A percentile compares a stretch with the other conserved stretches of the same genome.
Evolutionary conservation across 2,329 filamentous ascomycete species (phyloP).

Genomic region (Alternaria burnsii): DNA sequence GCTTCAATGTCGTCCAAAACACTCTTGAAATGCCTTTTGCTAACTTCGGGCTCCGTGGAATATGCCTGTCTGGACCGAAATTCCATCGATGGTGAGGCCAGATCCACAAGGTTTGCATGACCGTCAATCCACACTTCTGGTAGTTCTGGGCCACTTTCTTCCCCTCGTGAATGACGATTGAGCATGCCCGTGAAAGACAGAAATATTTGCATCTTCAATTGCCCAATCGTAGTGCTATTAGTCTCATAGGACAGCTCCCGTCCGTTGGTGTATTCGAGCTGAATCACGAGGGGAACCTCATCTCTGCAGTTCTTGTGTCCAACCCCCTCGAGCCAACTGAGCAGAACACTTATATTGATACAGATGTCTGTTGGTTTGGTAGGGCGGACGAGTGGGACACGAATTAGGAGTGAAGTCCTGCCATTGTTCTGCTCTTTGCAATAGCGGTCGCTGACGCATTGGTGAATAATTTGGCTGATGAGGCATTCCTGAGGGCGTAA

Average conservation of each 20-base stretch:
- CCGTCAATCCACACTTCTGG: neutral
- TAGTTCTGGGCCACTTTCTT: too few relatives aligned
- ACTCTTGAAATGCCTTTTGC: neutral
- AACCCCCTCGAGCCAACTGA: neutral
- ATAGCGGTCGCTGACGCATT: rapidly evolving
- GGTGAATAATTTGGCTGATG: neutral
- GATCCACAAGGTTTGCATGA: neutral
- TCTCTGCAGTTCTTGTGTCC: neutral
- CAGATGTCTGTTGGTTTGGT: neutral
- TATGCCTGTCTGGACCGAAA: neutral
- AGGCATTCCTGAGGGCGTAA: neutral
- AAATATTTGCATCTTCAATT: neutral
- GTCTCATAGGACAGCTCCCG: neutral
- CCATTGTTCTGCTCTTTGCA: rapidly evolving
- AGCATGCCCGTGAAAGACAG: neutral
- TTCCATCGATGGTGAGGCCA: neutral
- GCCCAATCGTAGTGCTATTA: neutral
- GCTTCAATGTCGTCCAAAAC: neutral
- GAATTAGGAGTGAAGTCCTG: neutral
- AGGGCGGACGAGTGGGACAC: neutral
- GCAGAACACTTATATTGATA: neutral
- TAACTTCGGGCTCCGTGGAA: neutral
- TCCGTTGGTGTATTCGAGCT: neutral
- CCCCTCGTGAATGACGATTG: neutral
- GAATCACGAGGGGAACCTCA: neutral